Percentiles rank a stretch among this genome's conserved stretches.
These are phyloP conservation scores for Macroventuria anomochaeta DNA, from an alignment of 2,329 filamentous ascomycete species.

Conservation along the genomic window DNA sequence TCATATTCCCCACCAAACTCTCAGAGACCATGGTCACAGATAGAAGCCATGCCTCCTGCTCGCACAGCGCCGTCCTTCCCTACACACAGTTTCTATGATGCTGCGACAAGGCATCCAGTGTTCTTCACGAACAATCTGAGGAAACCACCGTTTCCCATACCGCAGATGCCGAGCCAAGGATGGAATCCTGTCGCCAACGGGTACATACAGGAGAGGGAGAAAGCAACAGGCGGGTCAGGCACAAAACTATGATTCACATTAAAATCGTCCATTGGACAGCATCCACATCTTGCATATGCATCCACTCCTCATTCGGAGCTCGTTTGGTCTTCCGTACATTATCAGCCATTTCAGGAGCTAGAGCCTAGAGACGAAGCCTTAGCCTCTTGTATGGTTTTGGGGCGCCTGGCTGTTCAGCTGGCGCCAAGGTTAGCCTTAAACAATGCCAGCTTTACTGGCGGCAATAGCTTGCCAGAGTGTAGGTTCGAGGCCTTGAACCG, in stretches of 20 bases:
- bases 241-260: slow-evolving; percentile 42
- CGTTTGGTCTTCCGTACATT: too few species aligned
- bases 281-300: too few species aligned
- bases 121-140: slow-evolving; percentile 74
- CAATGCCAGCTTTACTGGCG: too few species aligned
- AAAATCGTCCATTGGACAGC: too few species aligned
- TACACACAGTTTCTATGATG: slow-evolving; percentile 53
- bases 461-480: too few species aligned
- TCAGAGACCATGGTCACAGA: slow-evolving; percentile 50
- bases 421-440: too few species aligned
- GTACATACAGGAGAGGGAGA: slow-evolving; percentile 46
- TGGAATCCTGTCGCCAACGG: slow-evolving; percentile 55
- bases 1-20: background rate
- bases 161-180: slow-evolving; percentile 41
- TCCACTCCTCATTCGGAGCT: too few species aligned
- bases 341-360: too few species aligned
- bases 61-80: slow-evolving; percentile 25
- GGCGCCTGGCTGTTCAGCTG: too few species aligned
- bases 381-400: too few species aligned
- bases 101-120: slow-evolving; percentile 71
- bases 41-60: slow-evolving; percentile 58
- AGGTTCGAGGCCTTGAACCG: too few species aligned
- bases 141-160: slow-evolving; percentile 59
- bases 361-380: too few species aligned
- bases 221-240: slow-evolving; percentile 13